phyloP scores from a whole-genome alignment of 1,284 basidiomycete genomes.

The Bondarzewia mesenterica region DNA sequence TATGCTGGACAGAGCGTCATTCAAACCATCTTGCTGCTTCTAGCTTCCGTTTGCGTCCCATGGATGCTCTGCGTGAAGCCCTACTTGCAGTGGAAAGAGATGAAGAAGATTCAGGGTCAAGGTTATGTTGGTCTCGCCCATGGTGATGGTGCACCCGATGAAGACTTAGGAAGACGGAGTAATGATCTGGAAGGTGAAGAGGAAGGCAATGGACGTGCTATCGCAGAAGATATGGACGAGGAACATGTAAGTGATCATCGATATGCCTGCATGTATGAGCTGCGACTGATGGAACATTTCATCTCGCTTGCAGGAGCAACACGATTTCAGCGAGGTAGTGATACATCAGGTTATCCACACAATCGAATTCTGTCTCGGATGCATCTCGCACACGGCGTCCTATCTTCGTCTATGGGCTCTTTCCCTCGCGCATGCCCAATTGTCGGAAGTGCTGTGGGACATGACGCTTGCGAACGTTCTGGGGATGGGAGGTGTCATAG shows the following conservation, averaged over 20 bases:
- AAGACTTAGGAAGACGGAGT: constrained; percentile 31
- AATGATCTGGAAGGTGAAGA: constrained; percentile 76
- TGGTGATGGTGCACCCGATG: constrained; percentile 9
- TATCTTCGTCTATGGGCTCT: constrained; percentile 99
- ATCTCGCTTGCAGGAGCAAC: constrained; percentile 43
- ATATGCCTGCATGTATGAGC: background rate
- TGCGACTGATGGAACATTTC: constrained; percentile 3
- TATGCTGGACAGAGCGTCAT: constrained; percentile 85
- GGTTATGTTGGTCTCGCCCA: constrained; percentile 73
- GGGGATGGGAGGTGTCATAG: constrained; percentile 45
- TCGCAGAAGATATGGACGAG: constrained; percentile 61
- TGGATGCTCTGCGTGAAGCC: constrained; percentile 94
- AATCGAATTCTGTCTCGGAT: constrained; percentile 97
- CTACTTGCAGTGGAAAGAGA: constrained; percentile 90
- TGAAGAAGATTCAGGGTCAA: constrained; percentile 75
- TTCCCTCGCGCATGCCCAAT: constrained; percentile 94
- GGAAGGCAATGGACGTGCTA: constrained; percentile 73
- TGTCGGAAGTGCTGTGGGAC: constrained; percentile 89
- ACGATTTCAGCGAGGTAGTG: constrained; percentile 91
- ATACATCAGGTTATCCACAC: constrained; percentile 98
- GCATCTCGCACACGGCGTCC: constrained; percentile 98
- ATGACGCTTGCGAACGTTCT: constrained; percentile 73
- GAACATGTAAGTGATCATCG: constrained; percentile 44
- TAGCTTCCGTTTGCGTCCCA: constrained; percentile 88
- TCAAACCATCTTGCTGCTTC: constrained; percentile 73